Conservation (phyloP, 148 eudicot genomes). For the Linanthus parryae region DNA sequence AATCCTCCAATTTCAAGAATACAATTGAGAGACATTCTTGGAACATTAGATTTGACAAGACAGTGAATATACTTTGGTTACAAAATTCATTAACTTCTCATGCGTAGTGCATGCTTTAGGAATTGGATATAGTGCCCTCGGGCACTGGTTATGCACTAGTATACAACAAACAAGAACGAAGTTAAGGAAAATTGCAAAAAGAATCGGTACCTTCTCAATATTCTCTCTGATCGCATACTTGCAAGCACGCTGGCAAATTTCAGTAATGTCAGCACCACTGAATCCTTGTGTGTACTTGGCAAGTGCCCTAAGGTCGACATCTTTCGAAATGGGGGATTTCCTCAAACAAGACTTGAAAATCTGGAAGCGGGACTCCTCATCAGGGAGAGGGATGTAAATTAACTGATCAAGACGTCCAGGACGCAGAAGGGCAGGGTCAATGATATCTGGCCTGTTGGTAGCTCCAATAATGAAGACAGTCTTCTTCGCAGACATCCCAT, state of each 20-base stretch:
- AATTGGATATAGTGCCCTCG: no score
- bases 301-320: slow-evolving; percentile 72
- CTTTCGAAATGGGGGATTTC: slow-evolving; percentile 77
- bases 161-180: no score
- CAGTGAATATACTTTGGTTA: no score
- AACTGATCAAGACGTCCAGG: slow-evolving; percentile 93
- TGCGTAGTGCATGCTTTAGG: no score
- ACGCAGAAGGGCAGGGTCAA: slow-evolving; percentile 75
- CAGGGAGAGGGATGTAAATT: slow-evolving; percentile 85
- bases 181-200: no score
- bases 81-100: no score
- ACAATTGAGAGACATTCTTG: no score
- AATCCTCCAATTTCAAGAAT: no score
- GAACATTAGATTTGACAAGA: no score
- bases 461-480: slow-evolving; percentile 90
- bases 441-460: slow-evolving; percentile 86
- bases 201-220: slow-evolving; percentile 82
- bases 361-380: slow-evolving; percentile 70
- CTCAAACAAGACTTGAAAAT: slow-evolving; percentile 75
- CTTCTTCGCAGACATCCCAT: slow-evolving; percentile 89
- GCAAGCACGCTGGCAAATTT: slow-evolving; percentile 88
- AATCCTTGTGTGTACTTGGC: slow-evolving; percentile 92
- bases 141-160: no score
- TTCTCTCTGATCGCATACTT: slow-evolving; percentile 85
- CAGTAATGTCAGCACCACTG: slow-evolving; percentile 91